Conservation (phyloP, 441 rosid species). For the Adansonia rubrostipa region DNA sequence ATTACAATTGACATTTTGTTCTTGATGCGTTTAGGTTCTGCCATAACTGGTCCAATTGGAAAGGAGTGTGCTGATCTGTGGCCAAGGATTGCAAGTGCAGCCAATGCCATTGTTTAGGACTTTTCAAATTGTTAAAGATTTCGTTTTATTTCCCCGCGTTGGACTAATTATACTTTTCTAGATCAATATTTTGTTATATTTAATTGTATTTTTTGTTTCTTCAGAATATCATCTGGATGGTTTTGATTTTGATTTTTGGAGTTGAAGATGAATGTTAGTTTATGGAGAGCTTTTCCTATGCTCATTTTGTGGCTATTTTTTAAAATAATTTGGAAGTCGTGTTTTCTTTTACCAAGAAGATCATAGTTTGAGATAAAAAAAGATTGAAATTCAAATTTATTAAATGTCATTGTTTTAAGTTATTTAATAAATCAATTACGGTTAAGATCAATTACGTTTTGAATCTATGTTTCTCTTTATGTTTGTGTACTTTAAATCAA, state of each 20-base stretch:
- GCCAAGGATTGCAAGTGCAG: conserved; percentile 79
- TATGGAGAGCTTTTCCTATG: not conserved
- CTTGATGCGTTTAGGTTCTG: conserved; percentile 46
- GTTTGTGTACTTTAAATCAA: no score
- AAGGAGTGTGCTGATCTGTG: conserved; percentile 79
- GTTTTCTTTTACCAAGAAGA: no score
- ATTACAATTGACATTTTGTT: not conserved
- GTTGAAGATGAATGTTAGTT: not conserved
- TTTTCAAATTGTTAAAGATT: not conserved
- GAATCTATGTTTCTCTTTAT: no score
- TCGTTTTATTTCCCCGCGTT: not conserved
- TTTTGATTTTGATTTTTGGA: not conserved
- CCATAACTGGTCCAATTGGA: conserved; percentile 74
- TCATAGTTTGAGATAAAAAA: no score
- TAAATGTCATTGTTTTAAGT: no score
- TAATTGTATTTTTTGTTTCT: not conserved
- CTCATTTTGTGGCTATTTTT: not conserved
- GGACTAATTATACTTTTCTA: not conserved
- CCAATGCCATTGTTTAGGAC: conserved; percentile 56
- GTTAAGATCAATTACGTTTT: no score
- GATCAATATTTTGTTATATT: not conserved
- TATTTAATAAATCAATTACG: no score
- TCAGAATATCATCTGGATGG: not conserved
- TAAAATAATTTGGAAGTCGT: no score
- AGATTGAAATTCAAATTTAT: no score